Evolutionary conservation across 2,329 filamentous ascomycete species (phyloP).

Genomic region (Xylariaceae sp.): DNA sequence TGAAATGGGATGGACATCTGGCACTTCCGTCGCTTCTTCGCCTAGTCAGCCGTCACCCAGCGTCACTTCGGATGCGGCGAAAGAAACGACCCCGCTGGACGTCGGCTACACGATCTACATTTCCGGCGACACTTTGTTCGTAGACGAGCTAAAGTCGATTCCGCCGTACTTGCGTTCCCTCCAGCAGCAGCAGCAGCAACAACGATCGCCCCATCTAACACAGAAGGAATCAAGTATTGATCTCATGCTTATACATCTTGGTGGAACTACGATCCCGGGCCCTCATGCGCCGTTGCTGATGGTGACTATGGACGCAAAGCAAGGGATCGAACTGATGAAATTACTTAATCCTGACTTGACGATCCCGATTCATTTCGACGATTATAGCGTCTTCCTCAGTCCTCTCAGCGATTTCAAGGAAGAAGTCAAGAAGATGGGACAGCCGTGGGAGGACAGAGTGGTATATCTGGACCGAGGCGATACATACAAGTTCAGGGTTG

Average conservation of each 20-base stretch:
- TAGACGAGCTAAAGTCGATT: constrained; percentile 60
- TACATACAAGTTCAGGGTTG: constrained; percentile 51
- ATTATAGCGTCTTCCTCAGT: constrained; percentile 59
- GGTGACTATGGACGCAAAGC: constrained; percentile 65
- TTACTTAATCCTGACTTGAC: constrained; percentile 58
- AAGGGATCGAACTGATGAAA: constrained; percentile 57
- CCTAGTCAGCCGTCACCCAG: not conserved
- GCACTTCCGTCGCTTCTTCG: not conserved
- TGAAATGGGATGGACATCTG: constrained; percentile 49
- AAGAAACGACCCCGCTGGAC: constrained; percentile 31
- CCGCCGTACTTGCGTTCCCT: constrained; percentile 43
- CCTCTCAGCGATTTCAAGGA: constrained; percentile 58
- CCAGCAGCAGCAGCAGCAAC: constrained; percentile 19
- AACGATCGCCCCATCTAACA: not conserved
- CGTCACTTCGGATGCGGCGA: not conserved
- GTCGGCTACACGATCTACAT: constrained; percentile 61
- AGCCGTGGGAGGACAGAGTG: constrained; percentile 48
- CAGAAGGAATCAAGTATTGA: constrained; percentile 45
- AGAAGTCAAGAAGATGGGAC: constrained; percentile 42
- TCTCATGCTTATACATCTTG: constrained; percentile 63
- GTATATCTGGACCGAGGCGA: constrained; percentile 59
- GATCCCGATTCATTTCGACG: constrained; percentile 62
- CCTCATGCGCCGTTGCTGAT: constrained; percentile 57
- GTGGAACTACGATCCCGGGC: constrained; percentile 61
- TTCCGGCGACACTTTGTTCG: constrained; percentile 60